Base-by-base conservation (phyloP, 2,329 filamentous ascomycete genomes). In the Cladophialophora bantiana region DNA sequence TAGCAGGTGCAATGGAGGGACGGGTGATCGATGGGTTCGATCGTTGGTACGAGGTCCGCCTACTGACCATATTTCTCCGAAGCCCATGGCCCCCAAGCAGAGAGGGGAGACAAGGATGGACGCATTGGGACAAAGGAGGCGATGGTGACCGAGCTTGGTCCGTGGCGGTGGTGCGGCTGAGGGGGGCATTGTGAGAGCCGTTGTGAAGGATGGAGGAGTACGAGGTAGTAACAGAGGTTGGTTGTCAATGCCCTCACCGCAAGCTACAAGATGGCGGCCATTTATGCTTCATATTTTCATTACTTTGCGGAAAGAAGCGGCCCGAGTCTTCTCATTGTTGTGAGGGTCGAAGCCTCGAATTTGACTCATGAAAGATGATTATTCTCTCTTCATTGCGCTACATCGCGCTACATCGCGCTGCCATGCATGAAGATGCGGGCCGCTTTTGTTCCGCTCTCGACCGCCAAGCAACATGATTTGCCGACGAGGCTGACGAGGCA, bases 81-180 rank as follows among this genome's bases (percentile, higher is more conserved):
- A 85, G 73, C 82, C 85, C 83, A 86, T 86, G 0, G 80, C 78
- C 31, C 84, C 84, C 1, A 86, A 77, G 62, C 83, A 86, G 73
- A 87, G 74, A 32, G 84, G 84, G n/a, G 81, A 84, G 15, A 86
- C 84, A 48, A 82, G 80, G 7, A 86, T 78, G n/a, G 80, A 83
- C 0, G 83, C 84, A 1, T 80, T 80, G 7, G 84, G 82, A 4
- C 83, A 80, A 6, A 87, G 79, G 18, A 85, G 75, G 20, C 84
- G 80, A 73, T 86, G 84, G 72, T 80, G 82, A 50, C 83, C 85
- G 60, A 87, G 79, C 7, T 80, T 76, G 62, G 75, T 80, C 54
- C 60, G 78, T 75, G 69, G 74, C 70, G 7, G 75, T 74, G 38
- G 77, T 74, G 59, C 48, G n/a, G 62, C 35, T 20, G 57, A 10